These are phyloP conservation scores for Agapanthus africanus DNA, from an alignment of 106 monocot species.

Conservation along the genomic window DNA sequence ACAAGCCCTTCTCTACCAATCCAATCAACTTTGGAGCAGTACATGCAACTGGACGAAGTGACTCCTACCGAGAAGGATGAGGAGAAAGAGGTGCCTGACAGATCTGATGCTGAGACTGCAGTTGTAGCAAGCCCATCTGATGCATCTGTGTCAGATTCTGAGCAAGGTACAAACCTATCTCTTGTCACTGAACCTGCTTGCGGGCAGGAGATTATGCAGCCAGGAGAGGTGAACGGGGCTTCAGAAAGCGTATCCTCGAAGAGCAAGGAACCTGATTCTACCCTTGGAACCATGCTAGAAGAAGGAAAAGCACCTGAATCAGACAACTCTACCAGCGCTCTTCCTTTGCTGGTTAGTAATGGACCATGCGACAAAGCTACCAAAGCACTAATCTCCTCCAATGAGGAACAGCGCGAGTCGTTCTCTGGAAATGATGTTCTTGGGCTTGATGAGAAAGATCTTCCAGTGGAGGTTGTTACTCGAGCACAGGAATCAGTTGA, in stretches of 20 bases:
- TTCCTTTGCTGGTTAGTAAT: neutral
- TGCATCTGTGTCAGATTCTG: neutral
- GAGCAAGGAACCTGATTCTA: neutral
- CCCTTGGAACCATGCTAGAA: neutral
- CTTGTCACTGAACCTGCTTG: neutral
- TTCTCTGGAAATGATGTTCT: neutral
- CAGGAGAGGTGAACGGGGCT: neutral
- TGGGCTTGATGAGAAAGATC: neutral
- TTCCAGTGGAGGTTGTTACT: neutral
- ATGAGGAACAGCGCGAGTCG: neutral
- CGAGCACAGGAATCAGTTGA: neutral
- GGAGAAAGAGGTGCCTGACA: neutral
- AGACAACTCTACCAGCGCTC: neutral
- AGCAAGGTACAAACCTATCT: neutral
- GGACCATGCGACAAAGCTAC: neutral
- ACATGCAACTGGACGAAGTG: neutral
- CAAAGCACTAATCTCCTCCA: neutral
- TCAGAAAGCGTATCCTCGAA: neutral
- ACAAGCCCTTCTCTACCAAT: neutral
- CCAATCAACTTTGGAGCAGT: neutral
- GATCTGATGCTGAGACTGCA: neutral
- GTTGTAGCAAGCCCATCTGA: neutral
- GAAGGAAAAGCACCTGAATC: neutral
- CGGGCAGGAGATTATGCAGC: neutral
- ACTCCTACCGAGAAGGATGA: neutral